Percentiles rank a stretch among this genome's conserved stretches.
Evolutionary conservation across 2,329 filamentous ascomycete species (phyloP).

Genomic region (Neonectria faginata): DNA sequence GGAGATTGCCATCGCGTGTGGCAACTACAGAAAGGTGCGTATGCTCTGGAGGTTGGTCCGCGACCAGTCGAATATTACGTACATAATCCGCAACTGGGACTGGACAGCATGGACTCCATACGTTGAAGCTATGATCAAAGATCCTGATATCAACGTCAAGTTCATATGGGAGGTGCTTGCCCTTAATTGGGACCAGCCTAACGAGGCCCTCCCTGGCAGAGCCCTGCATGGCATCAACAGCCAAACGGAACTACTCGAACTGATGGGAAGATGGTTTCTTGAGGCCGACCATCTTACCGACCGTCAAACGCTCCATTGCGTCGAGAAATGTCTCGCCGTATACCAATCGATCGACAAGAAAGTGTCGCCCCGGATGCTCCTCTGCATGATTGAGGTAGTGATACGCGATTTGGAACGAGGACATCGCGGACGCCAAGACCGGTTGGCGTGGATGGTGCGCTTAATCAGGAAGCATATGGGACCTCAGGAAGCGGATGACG

Average conservation of each 20-base stretch:
- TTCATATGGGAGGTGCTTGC: constrained; percentile 48
- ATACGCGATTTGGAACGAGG: constrained; percentile 51
- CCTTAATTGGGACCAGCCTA: constrained; percentile 19
- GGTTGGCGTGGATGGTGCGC: constrained; percentile 43
- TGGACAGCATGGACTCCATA: constrained; percentile 52
- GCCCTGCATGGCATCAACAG: constrained; percentile 16
- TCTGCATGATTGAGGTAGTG: constrained; percentile 44
- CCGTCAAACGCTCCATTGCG: constrained; percentile 47
- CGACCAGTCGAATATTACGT: neutral
- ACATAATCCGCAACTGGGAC: constrained; percentile 37
- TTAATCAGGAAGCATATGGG: constrained; percentile 27
- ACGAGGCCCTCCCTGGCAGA: neutral
- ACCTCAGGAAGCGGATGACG: constrained; percentile 32
- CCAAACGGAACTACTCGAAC: constrained; percentile 44
- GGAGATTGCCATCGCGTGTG: constrained; percentile 20
- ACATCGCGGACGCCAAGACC: constrained; percentile 39
- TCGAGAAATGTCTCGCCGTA: constrained; percentile 44
- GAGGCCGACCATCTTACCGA: constrained; percentile 45
- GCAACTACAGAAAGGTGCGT: constrained; percentile 45
- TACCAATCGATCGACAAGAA: constrained; percentile 40
- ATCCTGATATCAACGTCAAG: constrained; percentile 40
- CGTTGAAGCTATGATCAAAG: constrained; percentile 49
- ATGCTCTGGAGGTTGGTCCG: constrained; percentile 34
- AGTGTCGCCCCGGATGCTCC: constrained; percentile 45
- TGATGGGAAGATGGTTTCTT: constrained; percentile 48